phyloP scores from a whole-genome alignment of 164 flowering plant species.

The Buxus sempervirens region DNA sequence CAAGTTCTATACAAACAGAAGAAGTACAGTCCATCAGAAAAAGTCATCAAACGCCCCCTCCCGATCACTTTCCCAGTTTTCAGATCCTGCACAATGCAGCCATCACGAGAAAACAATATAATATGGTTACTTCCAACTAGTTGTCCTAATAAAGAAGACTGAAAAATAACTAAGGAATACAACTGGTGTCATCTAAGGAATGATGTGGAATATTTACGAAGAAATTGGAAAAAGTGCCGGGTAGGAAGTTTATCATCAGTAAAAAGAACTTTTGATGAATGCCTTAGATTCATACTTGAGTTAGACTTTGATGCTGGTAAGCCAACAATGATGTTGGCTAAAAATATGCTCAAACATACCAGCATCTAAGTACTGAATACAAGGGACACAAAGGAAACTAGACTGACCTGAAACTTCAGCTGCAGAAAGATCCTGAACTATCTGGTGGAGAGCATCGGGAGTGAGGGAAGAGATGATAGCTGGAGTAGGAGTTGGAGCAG shows the following conservation, averaged over 20 bases:
- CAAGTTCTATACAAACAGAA: slow-evolving; percentile 12
- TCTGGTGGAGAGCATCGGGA: slow-evolving; percentile 44
- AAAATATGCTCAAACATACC: not conserved
- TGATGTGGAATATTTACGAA: not conserved
- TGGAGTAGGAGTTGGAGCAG: slow-evolving; percentile 41
- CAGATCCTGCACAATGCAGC: slow-evolving; percentile 55
- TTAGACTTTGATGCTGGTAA: slow-evolving; percentile 2
- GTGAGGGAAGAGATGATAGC: slow-evolving; percentile 28
- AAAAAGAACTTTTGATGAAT: slow-evolving; percentile 5
- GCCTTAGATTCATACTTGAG: not conserved
- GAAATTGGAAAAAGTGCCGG: slow-evolving; percentile 5
- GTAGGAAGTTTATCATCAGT: slow-evolving; percentile 3
- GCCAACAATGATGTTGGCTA: slow-evolving; percentile 11
- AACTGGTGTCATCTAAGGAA: slow-evolving; percentile 6
- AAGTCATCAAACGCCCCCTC: slow-evolving; percentile 81
- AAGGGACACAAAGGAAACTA: slow-evolving; percentile 14
- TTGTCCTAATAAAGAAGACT: slow-evolving; percentile 6
- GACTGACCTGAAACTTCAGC: slow-evolving; percentile 55
- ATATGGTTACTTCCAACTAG: slow-evolving; percentile 17
- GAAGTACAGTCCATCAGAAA: slow-evolving; percentile 42
- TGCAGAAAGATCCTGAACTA: slow-evolving; percentile 64
- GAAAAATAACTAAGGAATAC: not conserved
- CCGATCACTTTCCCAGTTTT: slow-evolving; percentile 46
- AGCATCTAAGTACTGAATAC: slow-evolving; percentile 6
- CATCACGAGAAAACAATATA: slow-evolving; percentile 23